Conservation (phyloP, 83 land plant genomes). For the Diphasiastrum complanatum region DNA sequence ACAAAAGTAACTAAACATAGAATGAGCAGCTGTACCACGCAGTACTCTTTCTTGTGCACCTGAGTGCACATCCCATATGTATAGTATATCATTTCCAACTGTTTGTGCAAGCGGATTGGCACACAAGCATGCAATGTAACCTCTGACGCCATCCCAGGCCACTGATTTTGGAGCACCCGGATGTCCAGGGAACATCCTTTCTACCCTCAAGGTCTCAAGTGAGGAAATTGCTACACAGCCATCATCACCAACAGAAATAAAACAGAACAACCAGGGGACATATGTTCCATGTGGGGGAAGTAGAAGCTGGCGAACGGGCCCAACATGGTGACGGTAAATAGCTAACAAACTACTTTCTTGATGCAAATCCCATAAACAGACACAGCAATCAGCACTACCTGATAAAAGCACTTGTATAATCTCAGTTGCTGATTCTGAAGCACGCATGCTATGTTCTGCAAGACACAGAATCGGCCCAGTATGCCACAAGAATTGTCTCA, state of each 20-base stretch:
- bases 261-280: slow-evolving; percentile 69
- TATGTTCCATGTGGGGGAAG: slow-evolving; percentile 50
- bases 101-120: slow-evolving; percentile 16
- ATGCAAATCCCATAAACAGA: slow-evolving; percentile 82
- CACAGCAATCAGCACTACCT: slow-evolving; percentile 70
- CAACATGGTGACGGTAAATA: slow-evolving; percentile 77
- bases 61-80: slow-evolving; percentile 83
- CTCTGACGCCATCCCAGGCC: slow-evolving; percentile 71
- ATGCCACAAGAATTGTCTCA: slow-evolving; percentile 26
- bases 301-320: slow-evolving; percentile 67
- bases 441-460: slow-evolving; percentile 52
- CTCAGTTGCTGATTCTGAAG: slow-evolving; percentile 5
- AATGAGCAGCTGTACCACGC: slow-evolving; percentile 68
- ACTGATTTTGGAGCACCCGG: slow-evolving; percentile 48
- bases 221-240: slow-evolving; percentile 63
- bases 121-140: slow-evolving; percentile 72
- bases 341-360: slow-evolving; percentile 38
- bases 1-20: slow-evolving; percentile 63
- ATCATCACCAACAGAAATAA: slow-evolving; percentile 76
- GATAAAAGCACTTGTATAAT: slow-evolving; percentile 44
- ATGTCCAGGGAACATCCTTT: slow-evolving; percentile 89
- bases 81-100: slow-evolving; percentile 39
- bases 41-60: slow-evolving; percentile 77
- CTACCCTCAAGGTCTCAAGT: slow-evolving; percentile 62
- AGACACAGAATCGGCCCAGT: slow-evolving; percentile 65